These are phyloP conservation scores for Scutellaria baicalensis DNA, from an alignment of 257 asterid species.

Conservation along the genomic window DNA sequence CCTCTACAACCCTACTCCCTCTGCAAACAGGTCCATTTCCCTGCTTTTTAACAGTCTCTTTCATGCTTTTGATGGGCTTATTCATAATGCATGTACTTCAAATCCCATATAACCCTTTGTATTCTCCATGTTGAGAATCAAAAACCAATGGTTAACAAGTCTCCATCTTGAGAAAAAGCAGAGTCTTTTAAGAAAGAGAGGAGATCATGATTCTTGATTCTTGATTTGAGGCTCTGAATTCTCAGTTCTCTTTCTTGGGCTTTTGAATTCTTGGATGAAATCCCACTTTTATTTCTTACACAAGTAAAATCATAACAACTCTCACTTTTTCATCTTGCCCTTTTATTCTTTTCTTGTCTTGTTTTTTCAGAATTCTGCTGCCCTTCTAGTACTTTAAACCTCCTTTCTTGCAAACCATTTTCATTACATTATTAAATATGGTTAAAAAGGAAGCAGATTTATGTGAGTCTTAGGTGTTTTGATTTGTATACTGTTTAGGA, in stretches of 20 bases:
- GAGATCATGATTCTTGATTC: slow-evolving; percentile 47
- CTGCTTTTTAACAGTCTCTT: slow-evolving; percentile 25
- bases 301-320: slow-evolving; percentile 24
- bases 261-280: slow-evolving; percentile 46
- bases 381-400: slow-evolving; percentile 12
- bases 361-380: slow-evolving; percentile 20
- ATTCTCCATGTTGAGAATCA: slow-evolving; percentile 12
- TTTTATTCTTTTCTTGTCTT: slow-evolving; percentile 29
- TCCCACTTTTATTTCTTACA: slow-evolving; percentile 32
- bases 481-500: slow-evolving; percentile 46
- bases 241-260: slow-evolving; percentile 38
- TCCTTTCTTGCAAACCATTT: slow-evolving; percentile 15
- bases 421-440: slow-evolving; percentile 14
- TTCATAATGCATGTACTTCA: slow-evolving; percentile 29
- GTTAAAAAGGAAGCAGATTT: background rate
- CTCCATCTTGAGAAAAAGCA: slow-evolving; percentile 8
- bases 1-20: slow-evolving; percentile 18
- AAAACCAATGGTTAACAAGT: slow-evolving; percentile 32
- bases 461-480: background rate
- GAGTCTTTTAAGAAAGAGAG: slow-evolving; percentile 33
- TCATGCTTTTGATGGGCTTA: slow-evolving; percentile 32
- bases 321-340: slow-evolving; percentile 34
- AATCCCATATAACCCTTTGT: slow-evolving; percentile 16
- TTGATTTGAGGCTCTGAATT: slow-evolving; percentile 30
- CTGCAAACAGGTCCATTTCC: slow-evolving; percentile 3